These are phyloP conservation scores for Macaranga tanarius DNA, from an alignment of 441 rosid species.

Conservation along the genomic window DNA sequence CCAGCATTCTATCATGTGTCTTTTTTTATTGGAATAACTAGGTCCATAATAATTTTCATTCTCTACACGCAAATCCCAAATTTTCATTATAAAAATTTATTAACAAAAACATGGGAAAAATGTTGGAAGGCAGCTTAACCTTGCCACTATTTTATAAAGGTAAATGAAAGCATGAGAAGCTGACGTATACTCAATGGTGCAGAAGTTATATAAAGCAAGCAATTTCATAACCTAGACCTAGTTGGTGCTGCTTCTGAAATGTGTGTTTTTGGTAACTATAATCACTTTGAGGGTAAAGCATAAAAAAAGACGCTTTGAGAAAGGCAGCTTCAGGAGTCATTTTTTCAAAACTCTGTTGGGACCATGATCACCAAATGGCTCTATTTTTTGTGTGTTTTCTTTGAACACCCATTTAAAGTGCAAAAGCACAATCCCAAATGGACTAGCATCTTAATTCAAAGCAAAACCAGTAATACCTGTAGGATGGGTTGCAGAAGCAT, in stretches of 20 bases:
- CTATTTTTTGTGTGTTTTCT: no score
- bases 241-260: no score
- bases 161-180: neutral
- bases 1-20: no score
- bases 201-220: neutral
- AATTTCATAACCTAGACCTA: neutral
- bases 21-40: no score
- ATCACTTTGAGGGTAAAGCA: no score
- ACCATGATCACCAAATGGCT: no score
- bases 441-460: neutral
- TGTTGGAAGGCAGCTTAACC: neutral
- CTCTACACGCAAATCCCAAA: no score
- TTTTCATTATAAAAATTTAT: neutral
- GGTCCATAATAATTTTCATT: neutral
- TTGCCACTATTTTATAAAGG: neutral
- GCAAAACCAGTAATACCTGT: constrained; percentile 49
- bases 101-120: neutral
- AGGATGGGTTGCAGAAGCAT: constrained; percentile 69
- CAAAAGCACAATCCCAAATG: neutral
- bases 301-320: no score
- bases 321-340: no score
- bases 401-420: no score
- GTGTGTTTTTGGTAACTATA: no score
- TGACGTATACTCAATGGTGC: neutral
- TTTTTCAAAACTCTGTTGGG: no score